Percentiles rank a stretch among this genome's conserved stretches.
These are phyloP conservation scores for Lipomyces sp. DNA, from an alignment of 805 yeast genomes.

Conservation along the genomic window DNA sequence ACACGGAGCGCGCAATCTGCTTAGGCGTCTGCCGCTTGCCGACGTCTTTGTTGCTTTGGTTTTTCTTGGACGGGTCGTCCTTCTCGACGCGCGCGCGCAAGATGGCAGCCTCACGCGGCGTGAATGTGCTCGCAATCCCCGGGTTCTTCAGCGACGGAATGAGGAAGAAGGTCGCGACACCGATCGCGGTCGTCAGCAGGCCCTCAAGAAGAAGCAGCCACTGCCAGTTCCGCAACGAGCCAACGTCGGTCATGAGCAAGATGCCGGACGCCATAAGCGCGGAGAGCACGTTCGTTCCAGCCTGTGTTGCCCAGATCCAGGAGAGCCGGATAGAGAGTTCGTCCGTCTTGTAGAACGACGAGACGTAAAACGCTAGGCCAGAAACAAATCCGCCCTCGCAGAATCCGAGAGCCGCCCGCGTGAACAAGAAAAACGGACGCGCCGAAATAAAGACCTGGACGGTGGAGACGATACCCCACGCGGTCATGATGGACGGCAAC, in stretches of 20 bases:
- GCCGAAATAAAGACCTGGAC: constrained; percentile 48
- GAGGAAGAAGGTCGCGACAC: constrained; percentile 44
- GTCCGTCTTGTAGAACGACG: constrained; percentile 58
- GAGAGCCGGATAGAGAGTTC: constrained; percentile 60
- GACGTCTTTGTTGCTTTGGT: constrained; percentile 32
- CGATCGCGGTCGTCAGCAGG: constrained; percentile 51
- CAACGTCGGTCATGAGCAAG: constrained; percentile 42
- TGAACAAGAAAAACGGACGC: constrained; percentile 40
- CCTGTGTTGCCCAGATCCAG: constrained; percentile 57
- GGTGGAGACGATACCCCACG: constrained; percentile 58
- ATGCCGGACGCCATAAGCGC: constrained; percentile 55
- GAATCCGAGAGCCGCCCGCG: constrained; percentile 53
- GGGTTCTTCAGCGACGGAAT: constrained; percentile 21
- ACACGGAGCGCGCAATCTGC: constrained; percentile 43
- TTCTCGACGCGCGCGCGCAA: constrained; percentile 20
- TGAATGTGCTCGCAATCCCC: constrained; percentile 11
- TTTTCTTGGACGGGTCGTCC: constrained; percentile 23
- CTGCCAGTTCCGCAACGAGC: constrained; percentile 51
- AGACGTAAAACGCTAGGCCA: constrained; percentile 60
- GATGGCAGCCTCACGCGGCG: constrained; percentile 24
- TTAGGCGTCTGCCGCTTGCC: constrained; percentile 45
- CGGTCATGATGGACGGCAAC: constrained; percentile 50
- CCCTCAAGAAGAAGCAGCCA: constrained; percentile 63
- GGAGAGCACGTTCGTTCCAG: constrained; percentile 46
- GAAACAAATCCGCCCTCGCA: constrained; percentile 70